phyloP scores from a whole-genome alignment of 2,329 filamentous ascomycete genomes.

The Corynespora cassiicola region DNA sequence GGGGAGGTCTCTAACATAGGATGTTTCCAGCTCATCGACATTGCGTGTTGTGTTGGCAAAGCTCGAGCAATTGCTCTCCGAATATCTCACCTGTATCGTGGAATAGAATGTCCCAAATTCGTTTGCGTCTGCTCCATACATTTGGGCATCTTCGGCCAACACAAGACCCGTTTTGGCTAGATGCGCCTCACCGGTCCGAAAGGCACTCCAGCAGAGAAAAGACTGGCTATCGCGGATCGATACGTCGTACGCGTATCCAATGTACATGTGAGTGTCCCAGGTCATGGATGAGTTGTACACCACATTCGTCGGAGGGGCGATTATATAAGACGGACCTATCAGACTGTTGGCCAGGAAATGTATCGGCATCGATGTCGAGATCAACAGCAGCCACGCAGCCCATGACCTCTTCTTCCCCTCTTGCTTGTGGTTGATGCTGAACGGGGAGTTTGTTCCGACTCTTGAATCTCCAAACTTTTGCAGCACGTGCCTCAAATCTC shows the following conservation, averaged over 20 bases:
- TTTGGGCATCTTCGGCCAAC: conserved; percentile 7
- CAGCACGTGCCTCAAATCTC: conserved; percentile 30
- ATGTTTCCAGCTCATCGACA: conserved; percentile 11
- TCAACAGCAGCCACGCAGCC: conserved; percentile 34
- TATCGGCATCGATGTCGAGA: conserved; percentile 29
- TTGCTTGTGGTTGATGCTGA: conserved; percentile 37
- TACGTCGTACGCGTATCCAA: background rate
- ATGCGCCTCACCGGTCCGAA: conserved; percentile 26
- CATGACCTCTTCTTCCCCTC: conserved; percentile 27
- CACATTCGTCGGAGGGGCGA: conserved; percentile 16
- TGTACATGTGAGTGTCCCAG: background rate
- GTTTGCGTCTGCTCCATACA: conserved; percentile 1
- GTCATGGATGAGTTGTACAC: conserved; percentile 14
- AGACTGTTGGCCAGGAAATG: conserved; percentile 40
- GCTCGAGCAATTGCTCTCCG: conserved; percentile 19
- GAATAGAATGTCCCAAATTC: conserved; percentile 14
- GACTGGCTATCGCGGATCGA: conserved; percentile 4
- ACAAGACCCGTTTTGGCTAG: conserved; percentile 11
- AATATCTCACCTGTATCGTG: conserved; percentile 21
- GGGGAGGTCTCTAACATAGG: background rate
- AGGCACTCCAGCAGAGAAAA: conserved; percentile 31
- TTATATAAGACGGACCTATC: conserved; percentile 29
- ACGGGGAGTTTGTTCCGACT: conserved; percentile 40
- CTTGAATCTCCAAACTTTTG: conserved; percentile 36
- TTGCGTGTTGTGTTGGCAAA: conserved; percentile 16